Evolutionary conservation across 2,329 filamentous ascomycete species (phyloP).

Genomic region (Aquanectria penicillioides): DNA sequence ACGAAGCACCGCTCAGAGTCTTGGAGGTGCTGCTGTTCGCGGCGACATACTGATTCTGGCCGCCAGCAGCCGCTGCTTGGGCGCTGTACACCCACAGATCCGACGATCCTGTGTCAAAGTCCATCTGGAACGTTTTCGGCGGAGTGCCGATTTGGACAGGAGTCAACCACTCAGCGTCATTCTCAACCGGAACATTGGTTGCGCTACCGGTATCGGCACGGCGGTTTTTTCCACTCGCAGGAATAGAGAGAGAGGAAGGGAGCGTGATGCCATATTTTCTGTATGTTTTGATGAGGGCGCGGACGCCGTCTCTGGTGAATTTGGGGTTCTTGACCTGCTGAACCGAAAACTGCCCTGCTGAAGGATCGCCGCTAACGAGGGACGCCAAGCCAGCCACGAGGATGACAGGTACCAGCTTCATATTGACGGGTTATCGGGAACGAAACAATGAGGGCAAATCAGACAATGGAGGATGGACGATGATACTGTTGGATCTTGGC

Average conservation of each 20-base stretch:
- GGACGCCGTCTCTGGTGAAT: conserved; percentile 46
- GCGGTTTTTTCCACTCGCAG: conserved; percentile 27
- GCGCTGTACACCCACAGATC: conserved; percentile 61
- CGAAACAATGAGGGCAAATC: neutral
- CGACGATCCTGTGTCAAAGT: conserved; percentile 59
- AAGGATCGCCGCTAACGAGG: neutral
- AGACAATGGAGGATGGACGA: neutral
- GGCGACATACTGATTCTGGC: conserved; percentile 54
- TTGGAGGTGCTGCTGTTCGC: conserved; percentile 50
- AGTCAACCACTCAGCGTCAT: conserved; percentile 51
- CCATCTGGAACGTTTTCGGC: conserved; percentile 53
- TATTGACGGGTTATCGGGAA: too few species aligned
- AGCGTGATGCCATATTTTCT: conserved; percentile 49
- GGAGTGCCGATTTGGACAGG: conserved; percentile 56
- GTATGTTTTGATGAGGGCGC: conserved; percentile 48
- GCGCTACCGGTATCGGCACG: conserved; percentile 41
- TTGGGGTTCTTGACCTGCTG: conserved; percentile 50
- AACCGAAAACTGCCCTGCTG: conserved; percentile 41
- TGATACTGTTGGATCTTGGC: conserved; percentile 13
- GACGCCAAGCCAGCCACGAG: neutral
- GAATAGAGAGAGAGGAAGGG: conserved; percentile 29
- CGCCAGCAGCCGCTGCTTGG: conserved; percentile 51
- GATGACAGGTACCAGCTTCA: too few species aligned
- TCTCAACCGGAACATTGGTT: conserved; percentile 37
- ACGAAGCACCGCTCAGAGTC: conserved; percentile 49